Base-by-base conservation (phyloP, 352 stramenopile species). In the Saprolegnia parasitica region DNA sequence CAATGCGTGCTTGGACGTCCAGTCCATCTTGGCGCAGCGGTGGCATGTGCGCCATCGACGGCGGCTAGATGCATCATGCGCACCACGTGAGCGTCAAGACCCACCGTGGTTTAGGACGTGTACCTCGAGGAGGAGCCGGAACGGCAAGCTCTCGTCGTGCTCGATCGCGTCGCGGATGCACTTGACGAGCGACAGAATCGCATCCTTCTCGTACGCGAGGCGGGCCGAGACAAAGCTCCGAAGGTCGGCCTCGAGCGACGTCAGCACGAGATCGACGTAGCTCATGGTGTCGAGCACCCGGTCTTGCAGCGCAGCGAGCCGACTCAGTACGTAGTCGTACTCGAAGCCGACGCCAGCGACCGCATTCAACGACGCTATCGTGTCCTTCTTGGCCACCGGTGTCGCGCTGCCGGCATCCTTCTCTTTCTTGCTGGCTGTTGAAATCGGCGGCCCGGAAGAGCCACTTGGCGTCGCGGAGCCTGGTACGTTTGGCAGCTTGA, bases 281-380 rank as follows among this genome's bases (percentile, higher is more conserved):
- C 73, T 1, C 75, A 75, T 5, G 75, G 79, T 68, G 89, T 78
- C 5, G 76, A 74, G 6, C 74, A 71, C 18, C 66, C 74, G 1
- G 21, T 84, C 74, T 40, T 81, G 77, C 18, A 94, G 74, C 39
- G 75, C 86, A 1, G 68, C 60, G 15, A 94, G 76, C 4, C 84
- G 81, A 1, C 74, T 71, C 57, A 77, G 60, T 47, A 91, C 78
- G 9, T 86, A 60, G 6, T 78, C 75, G 47, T 87, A 77, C 56
- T 94, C 83, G 66, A 87, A 91, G 32, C 71, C 74, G 58, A 90
- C 73, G 32, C 80, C 82, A 42, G 79, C 81, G 23, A 83, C 47
- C 49, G 88, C 72, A 32, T 93, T 93, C 24, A 16, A 10, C 13
- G 68, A 67, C 56, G 73, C 77, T 42, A 76, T 74, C 18, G 78